Evolutionary conservation across 768 basidiomycete species (phyloP).

Genomic region (Podaxis rugospora): DNA sequence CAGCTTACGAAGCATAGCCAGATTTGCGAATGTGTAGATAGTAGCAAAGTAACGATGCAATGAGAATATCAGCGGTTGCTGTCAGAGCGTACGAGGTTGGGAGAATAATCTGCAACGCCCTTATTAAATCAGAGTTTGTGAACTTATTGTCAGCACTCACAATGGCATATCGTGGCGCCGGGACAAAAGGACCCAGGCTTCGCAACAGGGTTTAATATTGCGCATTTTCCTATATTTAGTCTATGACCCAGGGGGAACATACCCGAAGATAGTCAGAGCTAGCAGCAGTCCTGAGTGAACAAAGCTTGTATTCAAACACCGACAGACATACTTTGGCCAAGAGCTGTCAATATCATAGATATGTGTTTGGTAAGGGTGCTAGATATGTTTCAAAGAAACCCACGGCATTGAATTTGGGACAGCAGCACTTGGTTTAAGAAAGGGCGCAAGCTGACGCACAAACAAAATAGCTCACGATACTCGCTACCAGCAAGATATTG

Average conservation of each 20-base stretch:
- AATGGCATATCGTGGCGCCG: neutral
- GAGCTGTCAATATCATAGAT: neutral
- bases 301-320: neutral
- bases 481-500: neutral
- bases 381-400: neutral
- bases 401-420: neutral
- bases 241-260: neutral
- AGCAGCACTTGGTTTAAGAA: neutral
- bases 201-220: neutral
- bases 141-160: neutral
- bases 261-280: neutral
- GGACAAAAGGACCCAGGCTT: neutral
- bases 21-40: constrained; percentile 13
- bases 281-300: neutral
- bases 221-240: neutral
- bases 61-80: constrained; percentile 9
- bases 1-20: constrained; percentile 8
- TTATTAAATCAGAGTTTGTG: neutral
- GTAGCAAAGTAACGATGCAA: constrained; percentile 9
- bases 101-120: neutral
- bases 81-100: neutral
- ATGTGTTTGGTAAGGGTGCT: neutral
- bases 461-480: neutral
- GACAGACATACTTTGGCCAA: neutral
- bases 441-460: neutral